phyloP scores from a whole-genome alignment of 139 green algal genomes.

The Closterium sp. region DNA sequence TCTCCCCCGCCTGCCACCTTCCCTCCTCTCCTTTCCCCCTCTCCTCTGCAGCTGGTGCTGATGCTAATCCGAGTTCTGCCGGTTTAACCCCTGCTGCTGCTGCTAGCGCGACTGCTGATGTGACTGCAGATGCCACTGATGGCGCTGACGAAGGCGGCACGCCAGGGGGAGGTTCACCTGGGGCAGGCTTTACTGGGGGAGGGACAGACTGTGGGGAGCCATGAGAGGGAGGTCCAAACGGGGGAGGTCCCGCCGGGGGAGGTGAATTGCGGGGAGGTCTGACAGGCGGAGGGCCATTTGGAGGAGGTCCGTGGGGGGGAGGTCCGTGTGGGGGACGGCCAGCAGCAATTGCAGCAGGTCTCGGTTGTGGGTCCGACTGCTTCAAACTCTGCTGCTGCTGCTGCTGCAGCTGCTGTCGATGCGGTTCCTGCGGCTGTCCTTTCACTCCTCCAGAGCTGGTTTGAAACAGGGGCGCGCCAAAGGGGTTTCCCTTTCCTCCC shows the following conservation, averaged over 20 bases:
- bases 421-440: neutral
- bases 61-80: neutral
- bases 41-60: neutral
- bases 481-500: neutral
- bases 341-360: neutral
- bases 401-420: neutral
- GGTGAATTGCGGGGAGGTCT: neutral
- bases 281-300: neutral
- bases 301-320: no score
- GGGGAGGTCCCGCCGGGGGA: neutral
- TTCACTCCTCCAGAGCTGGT: neutral
- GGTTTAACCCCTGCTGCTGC: neutral
- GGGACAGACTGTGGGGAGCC: no score
- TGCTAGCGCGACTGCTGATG: neutral
- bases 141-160: neutral
- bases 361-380: neutral
- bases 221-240: neutral
- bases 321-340: neutral
- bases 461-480: neutral
- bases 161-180: no score
- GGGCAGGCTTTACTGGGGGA: no score
- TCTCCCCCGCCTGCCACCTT: neutral
- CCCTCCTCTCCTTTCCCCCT: no score
- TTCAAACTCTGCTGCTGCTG: neutral
- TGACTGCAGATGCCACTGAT: neutral